Evolutionary conservation across 805 yeast genomes (phyloP), one percentile per base, ranked within the genome.

Genomic region (Candida sphagnicola): DNA sequence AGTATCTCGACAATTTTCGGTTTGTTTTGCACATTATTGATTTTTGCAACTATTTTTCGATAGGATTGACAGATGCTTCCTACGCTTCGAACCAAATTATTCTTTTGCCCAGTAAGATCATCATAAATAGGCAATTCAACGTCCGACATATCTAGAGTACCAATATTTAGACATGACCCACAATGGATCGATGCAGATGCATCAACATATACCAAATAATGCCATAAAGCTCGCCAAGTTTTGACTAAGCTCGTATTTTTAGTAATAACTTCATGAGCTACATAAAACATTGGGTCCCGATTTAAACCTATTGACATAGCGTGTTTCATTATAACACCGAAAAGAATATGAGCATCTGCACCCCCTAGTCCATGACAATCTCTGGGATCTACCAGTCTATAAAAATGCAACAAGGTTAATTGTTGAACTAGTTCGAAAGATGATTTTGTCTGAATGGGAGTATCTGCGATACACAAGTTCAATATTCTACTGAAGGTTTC

Each of bases 331-430:
- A 61, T 58, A 2, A 60, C 53, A 0, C 72, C 70, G 34, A 67
- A 57, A 16, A 67, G 50, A 12, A 65, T 53, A 35, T 63, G 66
- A 3, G 66, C 59, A 43, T 69, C 73, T 0, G 63, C 55, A 5
- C 69, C 65, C 16, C 69, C 61, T 18, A 67, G 45, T 1, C 74
- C 73, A 41, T 59, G 68, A 39, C 67, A 57, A 45, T 70, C 74
- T 38, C 64, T 62, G 1, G 75, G 75, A 10, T 63, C 57, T 11
- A 67, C 63, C 28, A 51, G 54, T 14, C 66, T 41, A 44, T 66
- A 68, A 38, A 59, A 64, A 38, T 60, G 53, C 10, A 61, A 40
- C 15, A 66, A 51, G 8, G 60, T 46, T 38, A 66, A 51, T 3
- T 59, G 40, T 42, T 69, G 74, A 2, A 70, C 63, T 26, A 58